Conservation (phyloP, 139 green algal genomes). For the Asterochloris sp. region DNA sequence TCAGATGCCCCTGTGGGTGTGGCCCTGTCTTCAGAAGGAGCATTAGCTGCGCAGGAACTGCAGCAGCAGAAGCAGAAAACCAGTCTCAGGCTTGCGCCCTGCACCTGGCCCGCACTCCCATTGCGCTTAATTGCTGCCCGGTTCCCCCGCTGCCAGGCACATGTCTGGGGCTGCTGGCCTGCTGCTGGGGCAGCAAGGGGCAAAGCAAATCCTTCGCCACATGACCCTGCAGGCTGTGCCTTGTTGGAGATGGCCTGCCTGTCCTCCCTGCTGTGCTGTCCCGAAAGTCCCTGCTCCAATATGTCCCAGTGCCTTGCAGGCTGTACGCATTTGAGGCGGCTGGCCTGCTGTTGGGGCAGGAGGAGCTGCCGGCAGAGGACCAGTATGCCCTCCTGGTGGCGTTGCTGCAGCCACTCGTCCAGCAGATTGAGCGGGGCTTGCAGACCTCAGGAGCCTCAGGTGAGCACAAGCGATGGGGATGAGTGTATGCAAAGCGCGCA, state of each 20-base stretch:
- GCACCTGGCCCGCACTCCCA: too few relatives aligned
- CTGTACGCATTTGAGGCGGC: conserved; percentile 89
- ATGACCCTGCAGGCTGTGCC: too few relatives aligned
- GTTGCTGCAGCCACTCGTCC: conserved; percentile 64
- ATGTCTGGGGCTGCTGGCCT: conserved; percentile 83
- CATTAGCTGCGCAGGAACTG: too few relatives aligned
- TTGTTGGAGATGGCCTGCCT: too few relatives aligned
- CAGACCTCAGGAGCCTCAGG: not conserved
- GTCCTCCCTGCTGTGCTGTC: too few relatives aligned
- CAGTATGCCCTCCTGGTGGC: conserved; percentile 51
- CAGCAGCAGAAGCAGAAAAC: too few relatives aligned
- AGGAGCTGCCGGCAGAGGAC: conserved; percentile 62
- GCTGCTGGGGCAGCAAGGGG: conserved; percentile 74
- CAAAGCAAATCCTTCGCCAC: too few relatives aligned
- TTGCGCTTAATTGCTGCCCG: too few relatives aligned
- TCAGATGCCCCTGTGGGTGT: too few relatives aligned
- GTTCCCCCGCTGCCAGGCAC: conserved; percentile 34
- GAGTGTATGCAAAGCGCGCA: not conserved
- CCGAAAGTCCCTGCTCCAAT: not conserved
- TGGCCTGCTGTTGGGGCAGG: conserved; percentile 76
- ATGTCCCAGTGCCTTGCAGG: conserved; percentile 20
- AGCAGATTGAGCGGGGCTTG: conserved; percentile 24
- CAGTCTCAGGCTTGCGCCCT: too few relatives aligned
- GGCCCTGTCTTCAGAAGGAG: too few relatives aligned
- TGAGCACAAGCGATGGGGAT: not conserved